Base-by-base conservation (phyloP, 495 filamentous ascomycete species). In the Annulohypoxylon nitens region DNA sequence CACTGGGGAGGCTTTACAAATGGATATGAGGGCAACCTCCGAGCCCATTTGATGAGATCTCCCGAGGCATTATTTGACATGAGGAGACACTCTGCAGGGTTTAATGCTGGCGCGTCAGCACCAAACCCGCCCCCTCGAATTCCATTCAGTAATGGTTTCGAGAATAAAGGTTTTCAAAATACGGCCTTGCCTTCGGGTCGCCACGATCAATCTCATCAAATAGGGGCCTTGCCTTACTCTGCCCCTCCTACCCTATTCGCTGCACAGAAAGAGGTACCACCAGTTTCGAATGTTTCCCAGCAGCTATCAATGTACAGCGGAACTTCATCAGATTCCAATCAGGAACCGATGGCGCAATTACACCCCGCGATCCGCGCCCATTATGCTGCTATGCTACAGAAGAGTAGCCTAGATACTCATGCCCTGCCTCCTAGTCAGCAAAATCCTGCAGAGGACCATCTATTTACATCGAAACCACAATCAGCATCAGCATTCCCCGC, bases 1-100 rank as follows among this genome's bases (percentile, higher is more conserved):
- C 77, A 74, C 10, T 83, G 81, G 76, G 83, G 83, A 34, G 87
- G 85, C 0, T 88, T 88, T 67, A 86, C 85, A 11, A 88, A 89
- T 63, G 86, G 86, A 4, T 89, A 88, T 51, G 85, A 87, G 67
- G 86, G 85, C 12, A 84, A 81, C 12, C 73, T 86, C 5, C 75
- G 81, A 34, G 81, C 81, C 5, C 85, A 87, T 66, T 64, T 86
- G 63, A 78, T 83, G 66, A 81, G 78, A 48, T 78, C 82, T 10
- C 82, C 81, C 33, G 78, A 80, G 25, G 79, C 79, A 3, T 68
- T 85, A 1, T 78, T 79, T 11, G 80, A 73, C 2, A 69, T 78
- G 48, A 76, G 64, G 23, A 75, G 62, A 12, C 75, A 64, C 45
- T 70, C 77, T 25, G 54, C 59, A 30, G 53, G 72, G 14, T 73